Base-by-base conservation (phyloP, 1,139 yeast species). In the Candida sanyaensis region DNA sequence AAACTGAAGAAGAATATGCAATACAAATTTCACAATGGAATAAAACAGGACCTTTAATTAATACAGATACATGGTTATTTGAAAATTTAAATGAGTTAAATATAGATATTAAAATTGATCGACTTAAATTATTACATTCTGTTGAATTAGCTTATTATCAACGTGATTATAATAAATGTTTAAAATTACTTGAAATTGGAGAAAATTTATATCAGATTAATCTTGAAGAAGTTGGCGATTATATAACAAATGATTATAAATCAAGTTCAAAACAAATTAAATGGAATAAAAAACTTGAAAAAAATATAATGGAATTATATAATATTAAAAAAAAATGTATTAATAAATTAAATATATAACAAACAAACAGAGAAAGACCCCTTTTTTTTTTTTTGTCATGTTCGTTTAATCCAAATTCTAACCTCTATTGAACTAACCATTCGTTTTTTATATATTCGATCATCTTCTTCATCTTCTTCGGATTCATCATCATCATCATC, bases 391-490 rank as follows among this genome's bases (percentile, higher is more conserved):
- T 17, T 17, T 27, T 27, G 10, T 37, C 46, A 56, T 2, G 58
- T 62, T 46, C 71, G 55, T 52, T 65, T 73, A 29, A 74, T 58
- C 68, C 75, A 75, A 11, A 86, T 72, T 50, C 75, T 73, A 12
- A 79, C 59, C 61, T 86, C 89, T 11, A 86, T 72, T 32, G 75
- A 83, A 52, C 89, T 82, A 1, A 83, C 80, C 54, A 68, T 71
- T 41, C 92, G 65, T 57, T 78, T 80, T 52, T 74, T 66, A 50
- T 77, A 73, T 6, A 68, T 60, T 4, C 71, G 65, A 32, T 73
- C 77, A 9, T 65, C 67, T 21, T 73, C 78, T 10, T 66, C 70
- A 11, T 67, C 70, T 13, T 62, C 65, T 3, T 62, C 66, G 17
- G 63, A 64, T 4, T 62, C 65, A 5, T 42, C 48, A 12, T 40